Evolutionary conservation across 805 yeast species (phyloP), one percentile per base, ranked within the genome.

Genomic region (Ogataea paraovalis): DNA sequence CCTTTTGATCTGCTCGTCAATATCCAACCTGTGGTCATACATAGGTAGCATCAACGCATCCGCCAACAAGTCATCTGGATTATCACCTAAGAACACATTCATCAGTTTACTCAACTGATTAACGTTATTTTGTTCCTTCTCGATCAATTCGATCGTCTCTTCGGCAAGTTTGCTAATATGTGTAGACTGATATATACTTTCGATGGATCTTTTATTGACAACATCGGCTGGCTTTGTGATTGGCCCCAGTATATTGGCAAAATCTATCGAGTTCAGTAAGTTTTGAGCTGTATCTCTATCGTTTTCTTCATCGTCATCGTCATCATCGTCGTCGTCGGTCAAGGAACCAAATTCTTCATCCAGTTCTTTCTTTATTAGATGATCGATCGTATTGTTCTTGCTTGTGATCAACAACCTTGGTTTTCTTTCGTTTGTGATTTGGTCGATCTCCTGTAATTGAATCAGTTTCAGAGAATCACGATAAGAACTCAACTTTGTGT

Each of bases 21-120:
- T 48, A 47, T 66, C 68, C 40, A 84, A 64, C 28, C 82, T 79
- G 57, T 85, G 90, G 58, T 87, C 87, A 59, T 87, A 87, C 23
- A 68, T 73, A 2, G 89, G 85, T 30, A 90, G 70, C 21, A 80
- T 78, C 65, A 91, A 64, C 42, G 80, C 78, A 20, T 78, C 80
- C 32, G 87, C 87, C 19, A 80, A 70, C 36, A 85, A 66, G 46
- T 80, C 81, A 39, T 73, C 73, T 53, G 95, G 86, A 61, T 88
- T 92, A 61, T 92, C 98, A 4, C 97, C 97, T 43, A 92, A 72
- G 55, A 92, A 80, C 1, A 86, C 82, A 51, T 84, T 87, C 66
- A 94, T 74, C 40, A 92, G 72, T 57, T 80, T 80, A 39, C 85
- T 78, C 45, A 90, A 70, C 59, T 82, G 78, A 48, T 82, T 80